Evolutionary conservation across 495 filamentous ascomycete species (phyloP).

Genomic region (Endocarpon pusillum): DNA sequence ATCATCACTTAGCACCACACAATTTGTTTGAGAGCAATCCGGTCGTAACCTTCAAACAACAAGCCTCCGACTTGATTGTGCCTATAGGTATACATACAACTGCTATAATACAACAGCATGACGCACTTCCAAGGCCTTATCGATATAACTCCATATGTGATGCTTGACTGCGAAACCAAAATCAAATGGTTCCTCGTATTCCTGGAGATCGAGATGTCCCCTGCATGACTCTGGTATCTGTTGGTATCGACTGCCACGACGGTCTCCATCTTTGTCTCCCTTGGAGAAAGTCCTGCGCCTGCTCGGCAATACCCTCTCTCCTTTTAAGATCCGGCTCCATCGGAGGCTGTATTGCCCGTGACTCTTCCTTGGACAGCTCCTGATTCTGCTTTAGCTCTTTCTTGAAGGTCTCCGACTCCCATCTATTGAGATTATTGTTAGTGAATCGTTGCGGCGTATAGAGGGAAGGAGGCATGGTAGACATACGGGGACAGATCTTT

Average conservation of each 20-base stretch:
- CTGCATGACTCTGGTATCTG: not conserved
- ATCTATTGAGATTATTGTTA: slow-evolving; percentile 15
- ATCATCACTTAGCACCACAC: no score
- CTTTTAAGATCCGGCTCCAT: slow-evolving; percentile 14
- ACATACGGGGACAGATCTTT: slow-evolving; percentile 38
- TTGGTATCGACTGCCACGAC: slow-evolving; percentile 20
- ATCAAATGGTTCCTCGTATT: no score
- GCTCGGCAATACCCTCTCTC: slow-evolving; percentile 25
- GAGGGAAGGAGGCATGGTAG: slow-evolving; percentile 14
- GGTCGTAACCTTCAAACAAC: no score
- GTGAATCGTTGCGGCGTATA: slow-evolving; percentile 14
- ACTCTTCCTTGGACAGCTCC: slow-evolving; percentile 14
- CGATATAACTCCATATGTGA: no score
- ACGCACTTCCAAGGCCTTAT: no score
- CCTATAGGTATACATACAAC: no score
- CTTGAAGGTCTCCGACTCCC: slow-evolving; percentile 17
- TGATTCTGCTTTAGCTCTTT: no score
- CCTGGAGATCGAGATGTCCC: no score
- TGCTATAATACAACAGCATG: no score
- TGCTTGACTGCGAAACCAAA: no score
- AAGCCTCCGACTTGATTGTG: no score
- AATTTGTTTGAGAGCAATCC: no score
- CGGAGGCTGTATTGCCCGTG: slow-evolving; percentile 7
- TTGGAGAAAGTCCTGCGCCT: slow-evolving; percentile 40
- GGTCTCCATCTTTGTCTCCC: slow-evolving; percentile 24